Evolutionary conservation across 2,329 filamentous ascomycete species (phyloP).

Genomic region (Fragosphaeria purpurea): DNA sequence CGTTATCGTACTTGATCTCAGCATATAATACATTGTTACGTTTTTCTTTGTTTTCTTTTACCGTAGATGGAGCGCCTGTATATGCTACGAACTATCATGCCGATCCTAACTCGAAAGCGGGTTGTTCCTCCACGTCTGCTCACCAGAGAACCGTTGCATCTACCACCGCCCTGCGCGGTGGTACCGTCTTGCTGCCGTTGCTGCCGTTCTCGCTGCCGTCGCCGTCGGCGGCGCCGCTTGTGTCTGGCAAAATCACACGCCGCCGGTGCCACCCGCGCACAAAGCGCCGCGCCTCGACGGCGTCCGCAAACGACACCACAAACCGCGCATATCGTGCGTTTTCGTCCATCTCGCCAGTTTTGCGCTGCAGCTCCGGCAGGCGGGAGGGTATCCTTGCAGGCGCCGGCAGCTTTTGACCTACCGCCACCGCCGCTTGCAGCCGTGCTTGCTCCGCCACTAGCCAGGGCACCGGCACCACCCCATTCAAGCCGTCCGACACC

Average conservation of each 20-base stretch:
- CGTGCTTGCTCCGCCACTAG: slow-evolving; percentile 10
- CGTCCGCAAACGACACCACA: slow-evolving; percentile 46
- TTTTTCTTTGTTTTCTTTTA: background rate
- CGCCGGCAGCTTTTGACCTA: background rate
- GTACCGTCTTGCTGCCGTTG: background rate
- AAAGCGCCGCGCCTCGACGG: slow-evolving; percentile 42
- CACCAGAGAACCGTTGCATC: slow-evolving; percentile 21
- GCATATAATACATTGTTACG: slow-evolving; percentile 4
- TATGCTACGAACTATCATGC: no score
- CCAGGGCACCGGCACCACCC: slow-evolving; percentile 16
- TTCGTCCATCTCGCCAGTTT: slow-evolving; percentile 21
- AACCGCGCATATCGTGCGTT: slow-evolving; percentile 31
- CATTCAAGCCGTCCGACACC: slow-evolving; percentile 11
- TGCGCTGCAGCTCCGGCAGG: slow-evolving; percentile 8
- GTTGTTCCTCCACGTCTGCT: background rate
- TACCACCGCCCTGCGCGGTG: slow-evolving; percentile 14
- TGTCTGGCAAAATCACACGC: slow-evolving; percentile 15
- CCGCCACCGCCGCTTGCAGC: slow-evolving; percentile 1
- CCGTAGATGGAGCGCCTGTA: no score
- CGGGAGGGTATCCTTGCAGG: background rate
- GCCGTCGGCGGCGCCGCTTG: slow-evolving; percentile 12
- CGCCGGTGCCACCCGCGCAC: slow-evolving; percentile 34
- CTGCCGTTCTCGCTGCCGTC: slow-evolving; percentile 7
- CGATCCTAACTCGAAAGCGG: background rate
- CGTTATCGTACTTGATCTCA: background rate